These are phyloP conservation scores for Wickerhamiella hasegawae DNA, from an alignment of 805 yeast genomes.

Conservation along the genomic window DNA sequence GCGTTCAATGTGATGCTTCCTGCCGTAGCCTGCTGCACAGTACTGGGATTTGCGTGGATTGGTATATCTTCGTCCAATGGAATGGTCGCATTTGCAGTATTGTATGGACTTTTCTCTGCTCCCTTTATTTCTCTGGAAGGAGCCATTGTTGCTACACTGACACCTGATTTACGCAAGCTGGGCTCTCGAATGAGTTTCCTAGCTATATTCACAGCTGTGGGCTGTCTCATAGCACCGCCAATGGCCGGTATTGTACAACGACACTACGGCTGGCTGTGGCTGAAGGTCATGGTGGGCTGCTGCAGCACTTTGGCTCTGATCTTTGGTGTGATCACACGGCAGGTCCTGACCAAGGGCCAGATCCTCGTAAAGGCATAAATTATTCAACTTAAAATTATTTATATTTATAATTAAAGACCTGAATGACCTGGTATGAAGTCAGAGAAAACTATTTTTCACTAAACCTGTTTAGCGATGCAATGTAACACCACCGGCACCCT, in stretches of 20 bases:
- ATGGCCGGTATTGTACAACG: constrained; percentile 17
- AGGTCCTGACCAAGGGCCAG: background rate
- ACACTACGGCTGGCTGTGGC: constrained; percentile 14
- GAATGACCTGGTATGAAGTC: no score
- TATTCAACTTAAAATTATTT: no score
- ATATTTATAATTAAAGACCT: no score
- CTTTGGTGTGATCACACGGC: background rate
- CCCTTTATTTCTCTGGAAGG: constrained; percentile 21
- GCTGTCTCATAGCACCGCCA: constrained; percentile 21
- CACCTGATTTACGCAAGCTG: constrained; percentile 15
- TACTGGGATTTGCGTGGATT: background rate
- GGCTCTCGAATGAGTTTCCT: constrained; percentile 42
- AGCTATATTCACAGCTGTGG: constrained; percentile 38
- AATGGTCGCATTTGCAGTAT: constrained; percentile 35
- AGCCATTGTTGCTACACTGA: constrained; percentile 18
- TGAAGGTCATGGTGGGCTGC: constrained; percentile 2
- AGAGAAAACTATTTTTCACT: no score
- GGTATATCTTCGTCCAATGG: constrained; percentile 21
- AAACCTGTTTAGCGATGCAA: no score
- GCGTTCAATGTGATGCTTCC: constrained; percentile 36
- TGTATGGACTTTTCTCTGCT: constrained; percentile 17
- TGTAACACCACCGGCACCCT: no score
- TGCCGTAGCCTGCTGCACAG: background rate
- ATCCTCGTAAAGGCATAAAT: background rate
- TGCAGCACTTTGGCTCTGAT: background rate